A percentile compares a stretch with the other conserved stretches of the same genome.
Evolutionary conservation across 108 stramenopile species (phyloP).

Genomic region (Cyclotella sp.): DNA sequence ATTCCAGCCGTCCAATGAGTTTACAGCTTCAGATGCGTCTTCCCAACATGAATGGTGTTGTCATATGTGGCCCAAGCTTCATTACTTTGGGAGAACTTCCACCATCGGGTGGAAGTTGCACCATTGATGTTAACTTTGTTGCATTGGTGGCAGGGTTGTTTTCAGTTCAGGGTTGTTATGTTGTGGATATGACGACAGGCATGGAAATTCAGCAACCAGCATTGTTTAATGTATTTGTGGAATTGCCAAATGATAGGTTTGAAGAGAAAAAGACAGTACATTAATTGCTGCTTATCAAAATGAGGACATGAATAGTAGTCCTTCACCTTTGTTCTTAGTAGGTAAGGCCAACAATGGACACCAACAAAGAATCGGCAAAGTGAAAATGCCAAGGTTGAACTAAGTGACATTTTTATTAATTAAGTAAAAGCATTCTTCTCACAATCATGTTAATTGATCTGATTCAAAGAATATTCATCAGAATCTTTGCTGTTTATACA

Average conservation of each 20-base stretch:
- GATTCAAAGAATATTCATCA: too few relatives aligned
- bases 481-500: too few relatives aligned
- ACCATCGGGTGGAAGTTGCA: slow-evolving; percentile 69
- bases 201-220: slow-evolving; percentile 75
- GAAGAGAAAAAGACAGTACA: slow-evolving; percentile 36
- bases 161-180: slow-evolving; percentile 67
- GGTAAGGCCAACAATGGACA: too few relatives aligned
- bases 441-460: too few relatives aligned
- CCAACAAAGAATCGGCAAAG: too few relatives aligned
- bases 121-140: slow-evolving; percentile 58
- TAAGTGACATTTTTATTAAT: too few relatives aligned
- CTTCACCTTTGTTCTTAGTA: too few relatives aligned
- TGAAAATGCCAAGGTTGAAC: too few relatives aligned
- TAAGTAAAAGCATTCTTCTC: too few relatives aligned
- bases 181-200: slow-evolving; percentile 75
- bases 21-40: slow-evolving; percentile 81
- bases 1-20: slow-evolving; percentile 64
- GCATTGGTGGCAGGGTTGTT: slow-evolving; percentile 71
- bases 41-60: slow-evolving; percentile 74
- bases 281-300: too few relatives aligned
- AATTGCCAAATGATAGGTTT: slow-evolving; percentile 24
- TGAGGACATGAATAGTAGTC: too few relatives aligned
- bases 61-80: slow-evolving; percentile 75
- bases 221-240: slow-evolving; percentile 74
- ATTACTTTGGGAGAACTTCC: slow-evolving; percentile 66